phyloP scores from a whole-genome alignment of 441 rosid genomes.

The Pelargonium fulgidum region DNA sequence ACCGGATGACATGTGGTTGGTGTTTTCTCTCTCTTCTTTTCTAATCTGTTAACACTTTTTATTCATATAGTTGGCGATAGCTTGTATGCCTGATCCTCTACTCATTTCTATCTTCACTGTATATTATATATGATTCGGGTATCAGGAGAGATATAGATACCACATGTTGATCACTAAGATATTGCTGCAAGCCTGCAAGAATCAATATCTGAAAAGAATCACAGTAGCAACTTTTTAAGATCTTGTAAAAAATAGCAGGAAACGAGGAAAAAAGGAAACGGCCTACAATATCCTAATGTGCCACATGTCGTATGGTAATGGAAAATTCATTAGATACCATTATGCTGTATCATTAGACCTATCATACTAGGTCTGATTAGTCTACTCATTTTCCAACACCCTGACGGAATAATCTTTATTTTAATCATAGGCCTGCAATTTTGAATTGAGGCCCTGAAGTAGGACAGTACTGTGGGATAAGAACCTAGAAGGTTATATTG shows the following conservation, averaged over 20 bases:
- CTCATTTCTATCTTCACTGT: no score
- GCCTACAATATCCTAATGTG: background rate
- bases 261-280: background rate
- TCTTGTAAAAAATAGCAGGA: background rate
- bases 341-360: background rate
- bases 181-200: background rate
- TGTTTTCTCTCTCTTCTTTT: constrained; percentile 18
- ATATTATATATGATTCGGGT: no score
- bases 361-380: background rate
- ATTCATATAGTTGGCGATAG: background rate
- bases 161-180: constrained; percentile 1
- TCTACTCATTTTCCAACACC: background rate
- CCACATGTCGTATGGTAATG: background rate
- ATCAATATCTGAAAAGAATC: background rate
- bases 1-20: constrained; percentile 86
- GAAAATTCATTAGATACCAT: background rate
- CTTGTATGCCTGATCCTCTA: no score
- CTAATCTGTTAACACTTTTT: constrained; percentile 5
- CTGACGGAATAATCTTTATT: background rate
- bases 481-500: constrained; percentile 2
- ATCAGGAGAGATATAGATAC: background rate
- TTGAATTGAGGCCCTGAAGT: background rate
- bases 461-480: background rate
- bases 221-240: background rate
- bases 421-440: background rate